Conservation (phyloP, 1,284 basidiomycete species). For the Irpex sp. region DNA sequence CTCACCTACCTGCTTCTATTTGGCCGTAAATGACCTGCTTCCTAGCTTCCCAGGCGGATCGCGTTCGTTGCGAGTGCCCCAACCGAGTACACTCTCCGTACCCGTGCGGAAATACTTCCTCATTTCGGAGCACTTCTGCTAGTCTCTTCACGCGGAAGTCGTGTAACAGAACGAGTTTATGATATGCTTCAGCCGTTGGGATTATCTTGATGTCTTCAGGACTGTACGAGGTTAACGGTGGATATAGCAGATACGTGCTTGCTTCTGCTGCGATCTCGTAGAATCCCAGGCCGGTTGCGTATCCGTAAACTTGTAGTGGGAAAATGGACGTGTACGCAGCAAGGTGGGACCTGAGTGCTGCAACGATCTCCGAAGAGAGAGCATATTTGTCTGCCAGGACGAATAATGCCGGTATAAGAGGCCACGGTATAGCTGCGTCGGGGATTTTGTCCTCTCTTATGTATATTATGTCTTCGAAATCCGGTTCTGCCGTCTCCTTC, state of each 20-base stretch:
- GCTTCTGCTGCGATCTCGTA: slow-evolving; percentile 47
- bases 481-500: background rate
- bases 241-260: slow-evolving; percentile 46
- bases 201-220: slow-evolving; percentile 47
- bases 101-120: slow-evolving; percentile 65
- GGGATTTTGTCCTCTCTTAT: slow-evolving; percentile 6
- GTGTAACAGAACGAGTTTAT: slow-evolving; percentile 55
- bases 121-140: slow-evolving; percentile 43
- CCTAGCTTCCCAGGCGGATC: slow-evolving; percentile 45
- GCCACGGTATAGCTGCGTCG: slow-evolving; percentile 46
- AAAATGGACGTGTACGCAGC: slow-evolving; percentile 46
- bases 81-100: slow-evolving; percentile 50
- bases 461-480: background rate
- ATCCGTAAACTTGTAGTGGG: slow-evolving; percentile 55
- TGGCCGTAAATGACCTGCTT: slow-evolving; percentile 34
- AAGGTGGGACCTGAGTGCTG: slow-evolving; percentile 46
- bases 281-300: slow-evolving; percentile 40
- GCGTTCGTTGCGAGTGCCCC: slow-evolving; percentile 40
- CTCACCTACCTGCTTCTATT: slow-evolving; percentile 46
- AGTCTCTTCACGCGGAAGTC: slow-evolving; percentile 47
- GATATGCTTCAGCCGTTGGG: slow-evolving; percentile 54
- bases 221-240: slow-evolving; percentile 53
- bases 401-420: slow-evolving; percentile 51
- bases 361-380: slow-evolving; percentile 39
- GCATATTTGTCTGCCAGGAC: slow-evolving; percentile 61